These are phyloP conservation scores for Gnaphalium uliginosum DNA, from an alignment of 129 eudicot genomes.

Conservation along the genomic window DNA sequence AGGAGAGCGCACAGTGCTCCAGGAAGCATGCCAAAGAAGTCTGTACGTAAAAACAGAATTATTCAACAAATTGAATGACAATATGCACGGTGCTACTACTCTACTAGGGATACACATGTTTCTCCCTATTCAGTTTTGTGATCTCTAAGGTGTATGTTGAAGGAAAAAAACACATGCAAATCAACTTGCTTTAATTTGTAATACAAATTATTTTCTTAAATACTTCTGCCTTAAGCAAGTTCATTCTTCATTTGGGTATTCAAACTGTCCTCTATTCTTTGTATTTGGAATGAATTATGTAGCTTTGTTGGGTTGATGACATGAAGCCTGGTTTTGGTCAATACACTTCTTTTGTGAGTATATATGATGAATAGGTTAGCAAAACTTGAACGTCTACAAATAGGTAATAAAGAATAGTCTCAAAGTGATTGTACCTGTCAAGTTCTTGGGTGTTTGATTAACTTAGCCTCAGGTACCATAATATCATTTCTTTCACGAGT, in stretches of 20 bases:
- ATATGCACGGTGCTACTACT: neutral
- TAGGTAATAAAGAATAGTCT: too few relatives aligned
- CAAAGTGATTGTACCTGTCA: too few relatives aligned
- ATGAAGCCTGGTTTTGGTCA: too few relatives aligned
- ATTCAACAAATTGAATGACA: slow-evolving; percentile 62
- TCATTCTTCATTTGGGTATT: neutral
- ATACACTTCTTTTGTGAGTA: too few relatives aligned
- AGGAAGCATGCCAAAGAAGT: slow-evolving; percentile 58
- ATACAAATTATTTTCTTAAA: neutral
- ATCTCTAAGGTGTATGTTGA: slow-evolving; percentile 22
- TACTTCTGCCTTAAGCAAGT: neutral
- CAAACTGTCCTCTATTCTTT: neutral
- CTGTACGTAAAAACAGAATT: slow-evolving; percentile 66
- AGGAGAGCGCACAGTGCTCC: slow-evolving; percentile 93
- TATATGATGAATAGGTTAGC: too few relatives aligned
- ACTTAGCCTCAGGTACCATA: too few relatives aligned
- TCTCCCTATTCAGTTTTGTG: slow-evolving; percentile 1
- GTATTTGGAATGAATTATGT: too few relatives aligned
- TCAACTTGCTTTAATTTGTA: neutral
- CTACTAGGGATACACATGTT: neutral
- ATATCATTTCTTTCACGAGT: too few relatives aligned
- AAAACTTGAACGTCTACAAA: too few relatives aligned
- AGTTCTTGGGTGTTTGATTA: too few relatives aligned
- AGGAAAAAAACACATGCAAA: slow-evolving; percentile 22
- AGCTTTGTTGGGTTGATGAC: too few relatives aligned